Percentiles rank a stretch among this genome's conserved stretches.
Evolutionary conservation across 805 yeast species (phyloP).

Genomic region (Kodamaea kaohsiungensis): DNA sequence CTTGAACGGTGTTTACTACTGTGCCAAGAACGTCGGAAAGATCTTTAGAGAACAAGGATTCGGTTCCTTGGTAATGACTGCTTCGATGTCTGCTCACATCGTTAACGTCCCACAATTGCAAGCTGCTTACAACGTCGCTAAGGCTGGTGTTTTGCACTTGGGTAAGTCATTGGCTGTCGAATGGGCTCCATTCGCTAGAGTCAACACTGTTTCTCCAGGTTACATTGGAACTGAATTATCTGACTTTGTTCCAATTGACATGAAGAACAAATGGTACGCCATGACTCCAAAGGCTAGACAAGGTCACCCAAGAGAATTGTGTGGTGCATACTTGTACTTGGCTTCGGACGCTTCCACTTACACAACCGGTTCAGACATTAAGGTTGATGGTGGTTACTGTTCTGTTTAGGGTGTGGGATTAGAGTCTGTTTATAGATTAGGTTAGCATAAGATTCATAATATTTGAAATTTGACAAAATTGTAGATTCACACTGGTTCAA

Average conservation of each 20-base stretch:
- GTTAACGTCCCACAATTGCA: slow-evolving; percentile 87
- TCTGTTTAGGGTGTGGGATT: slow-evolving; percentile 33
- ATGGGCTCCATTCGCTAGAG: slow-evolving; percentile 85
- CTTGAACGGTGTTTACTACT: slow-evolving; percentile 76
- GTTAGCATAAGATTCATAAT: neutral
- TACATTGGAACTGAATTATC: slow-evolving; percentile 72
- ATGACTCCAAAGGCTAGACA: slow-evolving; percentile 74
- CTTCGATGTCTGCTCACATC: slow-evolving; percentile 87
- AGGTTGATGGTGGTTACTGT: slow-evolving; percentile 79
- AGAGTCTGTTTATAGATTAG: neutral
- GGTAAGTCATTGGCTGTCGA: slow-evolving; percentile 80
- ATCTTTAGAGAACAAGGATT: slow-evolving; percentile 69
- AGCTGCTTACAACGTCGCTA: slow-evolving; percentile 83
- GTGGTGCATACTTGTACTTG: slow-evolving; percentile 76
- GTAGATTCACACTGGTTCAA: no score
- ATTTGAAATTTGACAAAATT: no score
- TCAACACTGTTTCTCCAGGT: slow-evolving; percentile 83
- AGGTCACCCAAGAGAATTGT: slow-evolving; percentile 70
- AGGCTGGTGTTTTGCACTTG: slow-evolving; percentile 80
- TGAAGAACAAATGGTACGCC: slow-evolving; percentile 40
- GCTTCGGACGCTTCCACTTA: slow-evolving; percentile 81
- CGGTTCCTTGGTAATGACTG: slow-evolving; percentile 82
- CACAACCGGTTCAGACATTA: slow-evolving; percentile 76
- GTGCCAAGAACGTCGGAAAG: slow-evolving; percentile 73
- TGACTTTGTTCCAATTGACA: slow-evolving; percentile 36